These are phyloP conservation scores for Leishmania martiniquensis DNA, from an alignment of 208 protist genomes.

Conservation along the genomic window DNA sequence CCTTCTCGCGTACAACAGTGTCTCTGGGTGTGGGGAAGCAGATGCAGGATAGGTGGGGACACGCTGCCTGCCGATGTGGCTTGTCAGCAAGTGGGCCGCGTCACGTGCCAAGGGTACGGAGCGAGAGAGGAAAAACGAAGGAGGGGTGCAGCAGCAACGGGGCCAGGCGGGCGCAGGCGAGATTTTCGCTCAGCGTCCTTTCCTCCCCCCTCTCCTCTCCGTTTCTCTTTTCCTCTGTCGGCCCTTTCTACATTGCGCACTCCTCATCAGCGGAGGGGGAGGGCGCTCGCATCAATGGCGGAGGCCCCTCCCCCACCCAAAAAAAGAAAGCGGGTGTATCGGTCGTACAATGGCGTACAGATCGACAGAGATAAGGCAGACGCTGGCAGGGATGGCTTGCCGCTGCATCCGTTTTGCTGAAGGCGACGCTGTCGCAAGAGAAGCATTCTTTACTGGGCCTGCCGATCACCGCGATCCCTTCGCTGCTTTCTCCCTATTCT, in stretches of 20 bases:
- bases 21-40: neutral
- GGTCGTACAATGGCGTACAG: neutral
- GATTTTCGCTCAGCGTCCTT: neutral
- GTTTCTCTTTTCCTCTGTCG: neutral
- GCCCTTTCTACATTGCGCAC: neutral
- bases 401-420: neutral
- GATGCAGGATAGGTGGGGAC: too few species aligned
- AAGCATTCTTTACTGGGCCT: neutral
- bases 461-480: too few species aligned
- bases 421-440: neutral
- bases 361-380: neutral
- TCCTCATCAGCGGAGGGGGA: neutral
- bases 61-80: neutral
- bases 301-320: neutral
- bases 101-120: neutral
- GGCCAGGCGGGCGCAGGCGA: neutral
- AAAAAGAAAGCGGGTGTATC: neutral
- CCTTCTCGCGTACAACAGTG: neutral
- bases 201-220: neutral
- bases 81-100: neutral
- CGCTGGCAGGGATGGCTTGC: neutral
- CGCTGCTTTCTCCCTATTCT: neutral
- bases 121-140: neutral
- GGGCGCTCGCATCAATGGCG: neutral
- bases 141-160: neutral